Conservation (phyloP, 192 early-diverging fungal genomes). For the Backusella circina region DNA sequence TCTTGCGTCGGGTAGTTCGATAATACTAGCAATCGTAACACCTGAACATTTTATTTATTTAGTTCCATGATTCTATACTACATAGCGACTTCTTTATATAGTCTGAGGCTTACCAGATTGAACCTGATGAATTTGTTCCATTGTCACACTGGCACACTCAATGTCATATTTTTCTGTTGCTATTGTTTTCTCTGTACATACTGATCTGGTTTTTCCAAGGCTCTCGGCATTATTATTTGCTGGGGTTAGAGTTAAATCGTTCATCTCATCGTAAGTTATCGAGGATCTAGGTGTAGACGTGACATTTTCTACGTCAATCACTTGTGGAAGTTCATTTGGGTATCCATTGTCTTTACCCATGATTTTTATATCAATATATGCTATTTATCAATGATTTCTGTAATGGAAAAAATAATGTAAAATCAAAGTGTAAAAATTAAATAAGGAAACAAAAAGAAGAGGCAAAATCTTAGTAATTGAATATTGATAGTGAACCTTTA, state of each 20-base stretch:
- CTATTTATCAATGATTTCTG: neutral
- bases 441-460: neutral
- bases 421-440: neutral
- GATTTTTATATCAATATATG: neutral
- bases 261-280: slow-evolving; percentile 1
- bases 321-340: neutral
- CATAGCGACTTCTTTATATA: neutral
- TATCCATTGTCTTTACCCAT: neutral
- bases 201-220: neutral
- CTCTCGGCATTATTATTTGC: neutral
- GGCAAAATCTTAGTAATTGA: neutral
- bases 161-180: slow-evolving; percentile 3
- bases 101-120: neutral
- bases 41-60: neutral
- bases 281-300: neutral
- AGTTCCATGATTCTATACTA: neutral
- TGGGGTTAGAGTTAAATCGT: neutral
- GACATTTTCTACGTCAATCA: neutral
- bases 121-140: neutral
- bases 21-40: slow-evolving; percentile 7
- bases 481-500: neutral
- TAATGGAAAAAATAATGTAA: neutral
- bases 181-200: neutral
- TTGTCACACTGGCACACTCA: neutral
- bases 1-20: neutral